Percentiles rank a stretch among this genome's conserved stretches.
Conservation (phyloP, 2,329 filamentous ascomycete genomes). For the Botrytis tulipae region DNA sequence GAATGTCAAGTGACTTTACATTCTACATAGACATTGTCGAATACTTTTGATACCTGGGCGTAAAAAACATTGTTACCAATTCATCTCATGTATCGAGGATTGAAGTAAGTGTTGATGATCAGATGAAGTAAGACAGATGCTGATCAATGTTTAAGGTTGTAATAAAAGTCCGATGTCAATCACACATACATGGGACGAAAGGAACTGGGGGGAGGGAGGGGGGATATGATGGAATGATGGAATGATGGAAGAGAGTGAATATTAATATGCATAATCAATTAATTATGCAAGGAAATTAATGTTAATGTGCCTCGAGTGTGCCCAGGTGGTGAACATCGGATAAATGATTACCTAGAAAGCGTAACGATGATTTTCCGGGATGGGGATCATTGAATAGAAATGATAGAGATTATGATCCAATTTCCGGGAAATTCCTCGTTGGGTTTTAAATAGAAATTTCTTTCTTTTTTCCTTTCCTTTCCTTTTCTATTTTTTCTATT, state of each 20-base stretch:
- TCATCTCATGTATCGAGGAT: background rate
- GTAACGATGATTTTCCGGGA: too few species aligned
- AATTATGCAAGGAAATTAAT: background rate
- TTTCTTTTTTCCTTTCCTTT: background rate
- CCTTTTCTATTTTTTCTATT: too few species aligned
- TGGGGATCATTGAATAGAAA: too few species aligned
- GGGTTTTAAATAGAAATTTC: background rate
- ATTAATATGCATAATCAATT: background rate
- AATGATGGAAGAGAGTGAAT: background rate
- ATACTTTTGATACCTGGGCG: too few species aligned
- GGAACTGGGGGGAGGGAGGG: too few species aligned
- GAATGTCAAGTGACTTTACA: background rate
- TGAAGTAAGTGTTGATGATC: background rate
- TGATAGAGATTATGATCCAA: background rate
- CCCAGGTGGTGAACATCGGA: background rate
- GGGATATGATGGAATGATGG: too few species aligned
- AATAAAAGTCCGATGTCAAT: background rate
- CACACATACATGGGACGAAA: background rate
- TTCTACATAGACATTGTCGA: fast-evolving
- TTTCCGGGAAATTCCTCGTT: background rate
- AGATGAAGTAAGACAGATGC: background rate
- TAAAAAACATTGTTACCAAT: background rate
- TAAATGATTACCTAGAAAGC: too few species aligned
- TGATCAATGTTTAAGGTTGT: background rate
- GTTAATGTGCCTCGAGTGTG: background rate